Base-by-base conservation (phyloP, 208 protist genomes). In the Porcisia hertigi region DNA sequence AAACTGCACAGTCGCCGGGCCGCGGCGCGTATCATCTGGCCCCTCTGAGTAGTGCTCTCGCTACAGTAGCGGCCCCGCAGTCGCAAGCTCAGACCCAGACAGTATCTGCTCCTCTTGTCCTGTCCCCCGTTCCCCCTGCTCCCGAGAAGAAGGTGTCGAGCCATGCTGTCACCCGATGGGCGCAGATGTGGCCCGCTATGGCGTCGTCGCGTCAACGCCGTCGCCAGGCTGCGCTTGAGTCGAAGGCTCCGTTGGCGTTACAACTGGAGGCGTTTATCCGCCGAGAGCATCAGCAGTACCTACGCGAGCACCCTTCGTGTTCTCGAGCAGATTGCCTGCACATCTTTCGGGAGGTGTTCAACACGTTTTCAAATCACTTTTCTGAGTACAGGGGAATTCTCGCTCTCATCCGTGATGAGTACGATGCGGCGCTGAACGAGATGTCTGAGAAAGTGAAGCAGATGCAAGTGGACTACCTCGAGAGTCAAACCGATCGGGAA, bases 241-340 rank as follows among this genome's bases (percentile, higher is more conserved):
- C 89, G 14, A 93, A 88, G 73, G 83, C 89, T 0, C 94, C 94
- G 43, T 73, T 97, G 11, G 85, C 94, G 1, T 74, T 95, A 41
- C 89, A 96, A 78, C 82, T 97, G 20, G 91, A 97, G 79, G 92
- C 87, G 1, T 97, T 93, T 72, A 85, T 97, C 52, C 81, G 94
- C 14, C 86, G 87, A 34, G 92, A 97, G 73, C 86, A 94, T 58
- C 83, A 86, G 54, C 81, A 94, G 69, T 93, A 91, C 71, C 25
- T 90, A n/a, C 73, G 71, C 14, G 89, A 93, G 53, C 88, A 94
- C 62, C 88, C 82, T 2, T 62, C 84, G 65, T 94, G 90, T 69
- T 83, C 89, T 23, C 84, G 89, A 59, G 70, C 73, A 4, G 89
- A 96, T 30, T 95, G 88, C 12, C 80, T 97, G 34, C 90, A 92